These are phyloP conservation scores for Rhodocollybia butyracea DNA, from an alignment of 768 basidiomycete genomes.

Conservation along the genomic window DNA sequence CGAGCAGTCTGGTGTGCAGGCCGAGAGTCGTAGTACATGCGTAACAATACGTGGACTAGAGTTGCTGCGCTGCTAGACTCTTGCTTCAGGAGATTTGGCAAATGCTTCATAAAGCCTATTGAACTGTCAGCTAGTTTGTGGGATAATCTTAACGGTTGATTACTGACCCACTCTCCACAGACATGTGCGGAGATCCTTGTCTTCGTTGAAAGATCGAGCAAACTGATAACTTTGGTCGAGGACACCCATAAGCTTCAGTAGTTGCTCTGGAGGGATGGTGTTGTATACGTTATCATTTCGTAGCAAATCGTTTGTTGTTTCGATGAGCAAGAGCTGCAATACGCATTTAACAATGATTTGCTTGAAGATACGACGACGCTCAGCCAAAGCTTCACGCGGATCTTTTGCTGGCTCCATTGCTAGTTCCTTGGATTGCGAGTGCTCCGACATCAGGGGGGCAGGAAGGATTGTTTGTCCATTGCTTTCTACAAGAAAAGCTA, in stretches of 20 bases:
- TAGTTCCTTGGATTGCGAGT: slow-evolving; percentile 40
- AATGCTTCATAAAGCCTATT: slow-evolving; percentile 97
- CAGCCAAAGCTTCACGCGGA: slow-evolving; percentile 54
- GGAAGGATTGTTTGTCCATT: slow-evolving; percentile 72
- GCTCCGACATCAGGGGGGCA: slow-evolving; percentile 82
- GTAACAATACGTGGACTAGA: slow-evolving; percentile 83
- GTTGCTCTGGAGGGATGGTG: slow-evolving; percentile 91
- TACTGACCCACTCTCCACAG: slow-evolving; percentile 99
- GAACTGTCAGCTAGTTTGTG: neutral
- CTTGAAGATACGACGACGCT: slow-evolving; percentile 87
- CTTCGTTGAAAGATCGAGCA: slow-evolving; percentile 95
- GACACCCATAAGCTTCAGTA: slow-evolving; percentile 91
- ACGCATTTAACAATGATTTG: slow-evolving; percentile 99
- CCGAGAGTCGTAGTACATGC: slow-evolving; percentile 94
- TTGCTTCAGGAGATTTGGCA: slow-evolving; percentile 96
- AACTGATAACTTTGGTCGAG: slow-evolving; percentile 98
- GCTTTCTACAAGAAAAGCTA: slow-evolving; percentile 45
- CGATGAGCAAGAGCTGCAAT: slow-evolving; percentile 91
- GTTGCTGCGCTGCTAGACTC: slow-evolving; percentile 97
- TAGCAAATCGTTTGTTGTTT: slow-evolving; percentile 93
- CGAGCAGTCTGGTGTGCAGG: slow-evolving; percentile 82
- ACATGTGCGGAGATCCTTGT: slow-evolving; percentile 93
- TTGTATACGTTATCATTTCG: slow-evolving; percentile 90
- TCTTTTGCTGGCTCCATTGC: no score
- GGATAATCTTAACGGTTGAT: slow-evolving; percentile 22